Evolutionary conservation across 2,329 filamentous ascomycete genomes (phyloP), one percentile per base, ranked within the genome.

Genomic region (Leptoxyphium fumago): DNA sequence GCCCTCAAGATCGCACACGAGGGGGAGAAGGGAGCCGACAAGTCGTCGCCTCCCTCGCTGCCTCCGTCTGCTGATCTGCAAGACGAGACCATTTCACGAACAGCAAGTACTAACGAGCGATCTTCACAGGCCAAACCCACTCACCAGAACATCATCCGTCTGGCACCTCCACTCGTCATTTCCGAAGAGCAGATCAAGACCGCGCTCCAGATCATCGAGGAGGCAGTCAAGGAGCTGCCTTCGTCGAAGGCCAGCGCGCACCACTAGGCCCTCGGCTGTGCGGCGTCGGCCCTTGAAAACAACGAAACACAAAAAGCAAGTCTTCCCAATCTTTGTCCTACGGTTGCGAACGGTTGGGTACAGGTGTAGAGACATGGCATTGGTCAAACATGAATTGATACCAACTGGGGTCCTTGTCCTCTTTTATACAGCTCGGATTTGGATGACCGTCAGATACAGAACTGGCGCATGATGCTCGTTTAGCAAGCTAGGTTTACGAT

Each of bases 111-210:
- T 57, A 51, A 59, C 47, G 36, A 39, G 10, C 21, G 40, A 43
- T 50, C 40, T 17, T 38, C 47, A 59, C 62, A 94, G 86, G 91
- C 91, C 57, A 98, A 98, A 75, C 91, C 91, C 28, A 98, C 91
- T 6, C 91, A 98, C 65, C 82, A 94, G 60, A 95, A 96, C 66
- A 96, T 98, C 63, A 98, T 98, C 62, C 84, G 91, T 46, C 82
- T 98, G 49, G 91, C 91, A n/a, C 91, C 91, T 40, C 91, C 91
- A 15, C 72, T 98, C 44, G 87, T 98, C 52, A 96, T 98, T 58
- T 87, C 81, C 21, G 87, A 96, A 59, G 75, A 81, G 47, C 78
- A 98, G 67, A 81, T 98, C 52, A 73, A 78, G 53, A 75, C 78
- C 59, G 82, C 89, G 1, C 63, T 96, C 44, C 64, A 64, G 43